These are phyloP conservation scores for Rhexocercosporidium sp. DNA, from an alignment of 2,329 filamentous ascomycete species.

Conservation along the genomic window DNA sequence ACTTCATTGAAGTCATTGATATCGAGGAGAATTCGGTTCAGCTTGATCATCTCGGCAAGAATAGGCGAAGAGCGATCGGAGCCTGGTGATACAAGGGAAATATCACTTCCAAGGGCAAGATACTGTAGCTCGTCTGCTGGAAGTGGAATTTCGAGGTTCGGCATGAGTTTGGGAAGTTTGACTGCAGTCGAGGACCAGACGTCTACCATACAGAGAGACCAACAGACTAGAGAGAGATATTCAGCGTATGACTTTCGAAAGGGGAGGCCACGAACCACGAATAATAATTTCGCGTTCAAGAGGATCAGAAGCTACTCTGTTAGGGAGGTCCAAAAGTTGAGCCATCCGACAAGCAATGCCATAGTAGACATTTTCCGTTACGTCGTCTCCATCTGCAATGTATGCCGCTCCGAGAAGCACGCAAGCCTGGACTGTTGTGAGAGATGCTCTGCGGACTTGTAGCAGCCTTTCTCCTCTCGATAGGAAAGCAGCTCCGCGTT, in stretches of 20 bases:
- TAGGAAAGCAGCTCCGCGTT: constrained; percentile 23
- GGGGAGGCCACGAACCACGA: constrained; percentile 21
- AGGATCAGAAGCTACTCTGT: neutral
- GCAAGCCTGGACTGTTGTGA: constrained; percentile 33
- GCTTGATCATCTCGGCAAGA: constrained; percentile 46
- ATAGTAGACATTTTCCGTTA: constrained; percentile 33
- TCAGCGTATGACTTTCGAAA: neutral
- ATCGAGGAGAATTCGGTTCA: constrained; percentile 47
- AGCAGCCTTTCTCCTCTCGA: constrained; percentile 25
- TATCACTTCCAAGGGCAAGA: constrained; percentile 11
- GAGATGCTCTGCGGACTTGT: constrained; percentile 29
- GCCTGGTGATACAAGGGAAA: constrained; percentile 16
- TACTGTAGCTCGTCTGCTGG: constrained; percentile 28
- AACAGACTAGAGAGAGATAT: constrained; percentile 28
- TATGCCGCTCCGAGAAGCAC: constrained; percentile 31
- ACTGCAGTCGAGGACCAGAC: constrained; percentile 35
- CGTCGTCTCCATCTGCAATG: constrained; percentile 27
- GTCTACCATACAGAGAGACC: constrained; percentile 35
- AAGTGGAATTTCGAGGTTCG: constrained; percentile 24
- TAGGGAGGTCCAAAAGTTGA: constrained; percentile 21
- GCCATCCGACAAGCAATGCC: constrained; percentile 32
- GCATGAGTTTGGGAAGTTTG: constrained; percentile 31
- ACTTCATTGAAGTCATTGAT: constrained; percentile 48
- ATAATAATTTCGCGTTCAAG: constrained; percentile 33
- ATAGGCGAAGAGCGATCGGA: constrained; percentile 20